Conservation (phyloP, 768 basidiomycete genomes). For the Pulveroboletus sp. region DNA sequence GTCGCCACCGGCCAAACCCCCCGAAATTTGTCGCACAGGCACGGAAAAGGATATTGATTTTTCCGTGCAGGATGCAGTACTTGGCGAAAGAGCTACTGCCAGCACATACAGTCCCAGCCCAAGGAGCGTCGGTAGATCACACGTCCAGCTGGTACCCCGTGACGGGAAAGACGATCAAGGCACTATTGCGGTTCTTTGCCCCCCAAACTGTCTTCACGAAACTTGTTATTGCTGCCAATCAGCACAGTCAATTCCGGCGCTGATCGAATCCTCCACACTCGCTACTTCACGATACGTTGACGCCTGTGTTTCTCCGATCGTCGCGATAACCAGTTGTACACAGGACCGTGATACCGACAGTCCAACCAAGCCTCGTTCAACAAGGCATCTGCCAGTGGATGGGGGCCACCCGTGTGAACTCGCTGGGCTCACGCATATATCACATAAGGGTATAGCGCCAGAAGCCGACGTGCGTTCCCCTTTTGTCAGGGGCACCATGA, state of each 20-base stretch:
- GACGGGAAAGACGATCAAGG: constrained; percentile 10
- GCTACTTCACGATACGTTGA: constrained; percentile 22
- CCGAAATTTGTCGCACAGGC: neutral
- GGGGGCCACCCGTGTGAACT: constrained; percentile 1
- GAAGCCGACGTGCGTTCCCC: constrained; percentile 31
- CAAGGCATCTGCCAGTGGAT: neutral
- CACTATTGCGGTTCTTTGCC: constrained; percentile 18
- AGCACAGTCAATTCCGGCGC: neutral
- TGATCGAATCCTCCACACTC: neutral
- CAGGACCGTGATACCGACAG: neutral
- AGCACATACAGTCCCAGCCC: neutral
- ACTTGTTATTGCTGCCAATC: constrained; percentile 2
- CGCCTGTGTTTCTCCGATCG: constrained; percentile 27
- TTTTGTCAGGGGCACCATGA: constrained; percentile 19
- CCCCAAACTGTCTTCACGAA: constrained; percentile 17
- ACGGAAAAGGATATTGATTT: constrained; percentile 1
- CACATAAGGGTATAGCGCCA: constrained; percentile 5
- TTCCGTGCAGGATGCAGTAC: neutral
- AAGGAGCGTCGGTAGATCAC: constrained; percentile 15
- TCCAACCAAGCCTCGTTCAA: neutral
- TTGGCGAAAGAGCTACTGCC: constrained; percentile 1
- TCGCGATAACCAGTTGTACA: constrained; percentile 1
- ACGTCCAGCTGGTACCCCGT: constrained; percentile 19
- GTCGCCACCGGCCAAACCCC: neutral
- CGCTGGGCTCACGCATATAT: constrained; percentile 14